A percentile compares a stretch with the other conserved stretches of the same genome.
phyloP scores from a whole-genome alignment of 345 rosid species.

The Psidium guajava region DNA sequence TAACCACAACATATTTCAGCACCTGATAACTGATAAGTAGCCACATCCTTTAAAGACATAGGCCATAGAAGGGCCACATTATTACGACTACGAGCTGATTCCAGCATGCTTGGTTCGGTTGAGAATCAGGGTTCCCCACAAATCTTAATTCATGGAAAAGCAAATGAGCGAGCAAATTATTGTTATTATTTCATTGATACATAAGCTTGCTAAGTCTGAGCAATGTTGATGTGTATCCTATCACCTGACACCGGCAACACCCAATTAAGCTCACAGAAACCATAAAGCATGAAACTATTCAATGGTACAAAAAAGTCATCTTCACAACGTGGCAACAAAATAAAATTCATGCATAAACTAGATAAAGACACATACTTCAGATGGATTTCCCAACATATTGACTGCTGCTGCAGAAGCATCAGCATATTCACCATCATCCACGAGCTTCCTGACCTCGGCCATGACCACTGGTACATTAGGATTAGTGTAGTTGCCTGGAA shows the following conservation, averaged over 20 bases:
- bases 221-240: not conserved
- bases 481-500: constrained; percentile 55
- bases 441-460: constrained; percentile 59
- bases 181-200: not conserved
- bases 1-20: not conserved
- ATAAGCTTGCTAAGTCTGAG: not conserved
- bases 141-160: not conserved
- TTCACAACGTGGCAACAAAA: not conserved
- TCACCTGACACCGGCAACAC: not conserved
- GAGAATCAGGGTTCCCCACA: not conserved
- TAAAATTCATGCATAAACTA: not conserved
- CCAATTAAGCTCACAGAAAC: not conserved
- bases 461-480: constrained; percentile 53
- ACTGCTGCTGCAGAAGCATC: constrained; percentile 67
- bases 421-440: constrained; percentile 40
- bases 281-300: not conserved
- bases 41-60: not conserved
- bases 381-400: constrained; percentile 46
- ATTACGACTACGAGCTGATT: not conserved
- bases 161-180: not conserved
- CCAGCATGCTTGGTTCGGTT: not conserved
- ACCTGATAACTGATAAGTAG: not conserved
- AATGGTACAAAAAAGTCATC: not conserved
- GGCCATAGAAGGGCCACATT: not conserved
- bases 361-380: constrained; percentile 42